phyloP scores from a whole-genome alignment of 495 filamentous ascomycete species.

The Aspergillus bridgeri region DNA sequence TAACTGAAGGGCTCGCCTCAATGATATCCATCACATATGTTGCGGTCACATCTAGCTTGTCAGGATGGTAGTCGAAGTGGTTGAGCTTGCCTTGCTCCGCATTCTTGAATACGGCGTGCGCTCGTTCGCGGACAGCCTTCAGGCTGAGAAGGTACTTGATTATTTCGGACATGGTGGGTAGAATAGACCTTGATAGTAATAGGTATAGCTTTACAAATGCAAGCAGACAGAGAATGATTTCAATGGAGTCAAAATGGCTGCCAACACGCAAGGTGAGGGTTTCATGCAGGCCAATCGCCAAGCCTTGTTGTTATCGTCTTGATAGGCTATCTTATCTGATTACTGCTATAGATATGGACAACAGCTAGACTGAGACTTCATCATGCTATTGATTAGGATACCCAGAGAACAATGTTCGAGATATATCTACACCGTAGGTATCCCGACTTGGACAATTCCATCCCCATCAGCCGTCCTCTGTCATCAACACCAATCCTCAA shows the following conservation, averaged over 20 bases:
- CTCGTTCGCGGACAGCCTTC: slow-evolving; percentile 34
- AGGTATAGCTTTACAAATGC: no score
- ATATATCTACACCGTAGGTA: neutral
- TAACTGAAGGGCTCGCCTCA: slow-evolving; percentile 17
- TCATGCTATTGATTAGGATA: no score
- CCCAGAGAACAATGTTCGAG: neutral
- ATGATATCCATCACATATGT: slow-evolving; percentile 35
- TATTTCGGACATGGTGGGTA: slow-evolving; percentile 16
- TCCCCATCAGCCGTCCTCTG: neutral
- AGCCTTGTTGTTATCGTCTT: no score
- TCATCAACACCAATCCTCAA: neutral
- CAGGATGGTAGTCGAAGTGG: slow-evolving; percentile 33
- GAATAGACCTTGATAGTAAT: neutral
- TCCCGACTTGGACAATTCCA: neutral
- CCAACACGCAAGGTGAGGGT: neutral
- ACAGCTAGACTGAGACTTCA: no score
- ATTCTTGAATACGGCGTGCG: slow-evolving; percentile 28
- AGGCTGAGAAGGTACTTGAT: slow-evolving; percentile 35
- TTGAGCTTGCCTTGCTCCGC: slow-evolving; percentile 30
- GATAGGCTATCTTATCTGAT: slow-evolving; percentile 17
- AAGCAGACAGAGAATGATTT: no score
- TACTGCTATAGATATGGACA: neutral
- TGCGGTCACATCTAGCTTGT: slow-evolving; percentile 25
- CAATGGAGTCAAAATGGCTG: neutral
- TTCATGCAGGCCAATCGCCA: neutral